Base-by-base conservation (phyloP, 2,329 filamentous ascomycete genomes). In the Apiospora koreana region DNA sequence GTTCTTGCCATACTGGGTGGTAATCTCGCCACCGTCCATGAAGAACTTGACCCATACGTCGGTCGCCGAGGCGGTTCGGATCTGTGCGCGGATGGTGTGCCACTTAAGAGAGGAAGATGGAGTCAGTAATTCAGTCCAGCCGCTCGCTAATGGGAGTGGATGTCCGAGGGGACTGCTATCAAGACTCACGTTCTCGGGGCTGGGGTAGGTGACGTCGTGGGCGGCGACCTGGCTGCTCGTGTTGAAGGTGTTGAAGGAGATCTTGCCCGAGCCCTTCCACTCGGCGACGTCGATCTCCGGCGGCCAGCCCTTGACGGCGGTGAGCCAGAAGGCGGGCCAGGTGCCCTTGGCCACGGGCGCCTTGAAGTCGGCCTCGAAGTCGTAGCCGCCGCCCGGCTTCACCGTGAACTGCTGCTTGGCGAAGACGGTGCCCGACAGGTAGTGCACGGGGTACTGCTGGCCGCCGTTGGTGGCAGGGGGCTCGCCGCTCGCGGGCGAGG, bases 291-390 rank as follows among this genome's bases (percentile, higher is more conserved):
- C 87, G 69, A 89, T 84, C 82, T 89, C 88, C 0, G 87, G 88
- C 21, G 87, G 87, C 87, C 88, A 89, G 0, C 83, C 81, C 62
- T 86, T 76, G 0, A 86, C 86, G 0, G 81, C 86, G 1, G 86
- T 88, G 18, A 89, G 77, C 87, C 87, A 89, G 74, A 89, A 89
- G 0, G 87, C 87, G 0, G 87, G 87, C 88, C 87, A 89, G 0
- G 86, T 88, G 8, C 86, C 83, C 71, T 80, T 48, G 25, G 54
- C 66, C 4, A 68, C 58, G 73, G 82, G 76, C 0, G 83, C 83
- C 68, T 80, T 75, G 70, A 85, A 83, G 16, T 79, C 76, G 0
- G 77, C 82, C 1, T 71, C 73, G 72, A 85, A 83, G 65, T 83
- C 77, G 12, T 81, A 77, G 0, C 82, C 82, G 1, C 81, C 81